A percentile compares a stretch with the other conserved stretches of the same genome.
Conservation (phyloP, 345 rosid genomes). For the Nephelium lappaceum region DNA sequence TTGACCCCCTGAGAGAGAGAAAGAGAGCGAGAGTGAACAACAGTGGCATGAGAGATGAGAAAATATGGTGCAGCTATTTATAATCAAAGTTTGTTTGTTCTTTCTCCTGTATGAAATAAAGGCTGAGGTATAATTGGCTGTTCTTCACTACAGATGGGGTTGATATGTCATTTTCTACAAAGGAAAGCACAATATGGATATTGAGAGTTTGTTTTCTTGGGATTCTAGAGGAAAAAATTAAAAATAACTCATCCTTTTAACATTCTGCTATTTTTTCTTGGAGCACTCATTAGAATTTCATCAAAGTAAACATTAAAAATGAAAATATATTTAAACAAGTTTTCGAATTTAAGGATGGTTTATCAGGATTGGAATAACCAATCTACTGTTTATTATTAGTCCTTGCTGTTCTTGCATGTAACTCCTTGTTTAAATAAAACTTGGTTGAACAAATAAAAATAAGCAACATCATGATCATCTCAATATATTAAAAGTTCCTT, state of each 20-base stretch:
- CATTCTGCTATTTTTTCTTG: background rate
- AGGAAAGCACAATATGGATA: conserved; percentile 13
- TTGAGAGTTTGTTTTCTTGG: conserved; percentile 24
- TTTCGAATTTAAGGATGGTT: no score
- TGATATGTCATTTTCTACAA: conserved; percentile 34
- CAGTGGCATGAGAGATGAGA: conserved; percentile 22
- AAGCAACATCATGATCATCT: no score
- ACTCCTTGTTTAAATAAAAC: no score
- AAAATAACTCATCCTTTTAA: background rate
- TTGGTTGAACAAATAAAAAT: no score
- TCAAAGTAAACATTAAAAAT: no score
- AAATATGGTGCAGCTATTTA: conserved; percentile 15
- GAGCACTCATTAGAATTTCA: no score
- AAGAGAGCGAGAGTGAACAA: background rate
- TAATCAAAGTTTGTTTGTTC: background rate
- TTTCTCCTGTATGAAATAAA: conserved; percentile 13
- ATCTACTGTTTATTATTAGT: background rate
- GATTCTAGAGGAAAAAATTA: conserved; percentile 2
- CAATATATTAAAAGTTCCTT: no score
- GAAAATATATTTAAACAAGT: no score
- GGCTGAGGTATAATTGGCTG: conserved; percentile 26
- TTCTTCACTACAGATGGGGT: conserved; percentile 7
- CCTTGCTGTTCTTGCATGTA: background rate
- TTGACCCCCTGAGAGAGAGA: background rate
- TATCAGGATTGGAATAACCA: no score